phyloP scores from a whole-genome alignment of 192 early-diverging fungal species.

The Diversispora epigaea region DNA sequence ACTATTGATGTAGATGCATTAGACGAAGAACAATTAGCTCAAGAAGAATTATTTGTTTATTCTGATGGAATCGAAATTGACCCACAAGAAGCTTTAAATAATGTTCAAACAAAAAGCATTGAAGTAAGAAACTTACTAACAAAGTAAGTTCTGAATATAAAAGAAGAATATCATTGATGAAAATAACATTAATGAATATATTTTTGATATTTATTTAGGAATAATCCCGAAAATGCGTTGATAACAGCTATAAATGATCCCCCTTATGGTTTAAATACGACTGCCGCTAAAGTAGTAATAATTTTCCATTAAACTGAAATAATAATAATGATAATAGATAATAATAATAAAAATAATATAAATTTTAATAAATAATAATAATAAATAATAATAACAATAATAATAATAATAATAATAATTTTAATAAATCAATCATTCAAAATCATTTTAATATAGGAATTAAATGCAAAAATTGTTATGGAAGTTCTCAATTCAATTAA shows the following conservation, averaged over 20 bases:
- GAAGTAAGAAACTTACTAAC: conserved; percentile 56
- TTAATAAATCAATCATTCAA: neutral
- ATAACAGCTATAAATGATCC: conserved; percentile 62
- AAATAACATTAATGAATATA: no score
- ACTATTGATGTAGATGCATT: conserved; percentile 28
- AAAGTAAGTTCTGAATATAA: conserved; percentile 5
- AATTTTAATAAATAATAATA: neutral
- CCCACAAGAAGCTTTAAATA: neutral
- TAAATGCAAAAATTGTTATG: conserved; percentile 76
- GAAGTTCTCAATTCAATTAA: conserved; percentile 76
- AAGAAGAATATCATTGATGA: no score
- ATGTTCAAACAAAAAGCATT: conserved; percentile 54
- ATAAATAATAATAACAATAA: neutral
- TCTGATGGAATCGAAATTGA: conserved; percentile 13
- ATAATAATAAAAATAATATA: neutral
- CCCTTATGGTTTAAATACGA: conserved; percentile 66
- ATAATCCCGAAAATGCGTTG: conserved; percentile 56
- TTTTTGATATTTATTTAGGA: conserved; percentile 36
- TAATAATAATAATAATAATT: neutral
- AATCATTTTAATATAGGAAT: conserved; percentile 56
- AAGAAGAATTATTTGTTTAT: conserved; percentile 45
- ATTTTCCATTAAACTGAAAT: no score
- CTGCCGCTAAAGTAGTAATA: conserved; percentile 57
- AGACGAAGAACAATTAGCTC: conserved; percentile 56
- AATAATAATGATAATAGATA: no score